A percentile compares a stretch with the other conserved stretches of the same genome.
phyloP scores from a whole-genome alignment of 1,139 yeast genomes.

The Taphrina pruni region DNA sequence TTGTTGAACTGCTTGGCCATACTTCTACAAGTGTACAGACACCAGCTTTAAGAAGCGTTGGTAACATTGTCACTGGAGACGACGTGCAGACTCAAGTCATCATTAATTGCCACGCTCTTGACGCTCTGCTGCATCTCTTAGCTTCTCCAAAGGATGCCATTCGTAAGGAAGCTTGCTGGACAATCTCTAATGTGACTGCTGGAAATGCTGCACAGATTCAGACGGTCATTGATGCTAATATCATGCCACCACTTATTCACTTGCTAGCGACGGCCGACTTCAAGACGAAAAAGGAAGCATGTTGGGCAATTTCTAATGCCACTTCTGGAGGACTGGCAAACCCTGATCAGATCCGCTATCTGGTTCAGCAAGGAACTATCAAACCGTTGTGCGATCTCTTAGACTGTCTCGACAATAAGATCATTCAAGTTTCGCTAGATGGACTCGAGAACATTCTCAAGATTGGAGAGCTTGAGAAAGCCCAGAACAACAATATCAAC shows the following conservation, averaged over 20 bases:
- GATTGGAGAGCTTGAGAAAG: slow-evolving; percentile 92
- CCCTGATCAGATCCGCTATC: slow-evolving; percentile 91
- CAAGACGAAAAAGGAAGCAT: slow-evolving; percentile 96
- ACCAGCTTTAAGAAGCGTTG: slow-evolving; percentile 96
- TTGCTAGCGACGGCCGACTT: slow-evolving; percentile 83
- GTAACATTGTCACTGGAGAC: slow-evolving; percentile 96
- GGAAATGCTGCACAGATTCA: slow-evolving; percentile 95
- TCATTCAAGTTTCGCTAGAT: slow-evolving; percentile 92
- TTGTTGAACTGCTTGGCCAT: slow-evolving; percentile 78
- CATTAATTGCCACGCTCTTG: slow-evolving; percentile 88
- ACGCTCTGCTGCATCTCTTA: slow-evolving; percentile 80
- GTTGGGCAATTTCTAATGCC: slow-evolving; percentile 99
- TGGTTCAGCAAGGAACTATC: slow-evolving; percentile 94
- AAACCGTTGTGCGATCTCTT: slow-evolving; percentile 94
- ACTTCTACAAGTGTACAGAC: slow-evolving; percentile 89
- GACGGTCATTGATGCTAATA: slow-evolving; percentile 91
- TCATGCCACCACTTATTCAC: slow-evolving; percentile 89
- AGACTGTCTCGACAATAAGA: slow-evolving; percentile 84
- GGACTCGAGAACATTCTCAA: slow-evolving; percentile 91
- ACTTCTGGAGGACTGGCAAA: slow-evolving; percentile 90
- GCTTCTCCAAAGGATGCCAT: slow-evolving; percentile 87
- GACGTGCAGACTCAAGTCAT: slow-evolving; percentile 95
- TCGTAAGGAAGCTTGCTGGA: slow-evolving; percentile 98
- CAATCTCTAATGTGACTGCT: slow-evolving; percentile 95
- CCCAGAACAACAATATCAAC: slow-evolving; percentile 72